Conservation (phyloP, 1,284 basidiomycete genomes). For the Bjerkandera adusta region DNA sequence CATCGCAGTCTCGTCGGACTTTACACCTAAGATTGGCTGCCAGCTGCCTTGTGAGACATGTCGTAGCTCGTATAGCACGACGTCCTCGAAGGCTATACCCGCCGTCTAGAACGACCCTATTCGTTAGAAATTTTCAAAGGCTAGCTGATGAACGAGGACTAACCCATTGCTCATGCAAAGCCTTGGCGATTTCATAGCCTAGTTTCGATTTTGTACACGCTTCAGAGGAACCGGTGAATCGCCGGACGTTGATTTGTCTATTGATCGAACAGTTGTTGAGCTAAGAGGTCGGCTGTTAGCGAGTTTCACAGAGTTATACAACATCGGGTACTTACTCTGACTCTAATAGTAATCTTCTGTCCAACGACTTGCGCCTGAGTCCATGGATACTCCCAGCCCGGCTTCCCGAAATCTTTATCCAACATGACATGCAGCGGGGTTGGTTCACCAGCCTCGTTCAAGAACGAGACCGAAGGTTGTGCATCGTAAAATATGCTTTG, state of each 20-base stretch:
- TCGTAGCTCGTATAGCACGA: conserved; percentile 19
- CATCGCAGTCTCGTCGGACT: not conserved
- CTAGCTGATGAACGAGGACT: not conserved
- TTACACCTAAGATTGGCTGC: conserved; percentile 20
- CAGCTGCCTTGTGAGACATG: conserved; percentile 21
- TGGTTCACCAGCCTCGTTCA: not conserved
- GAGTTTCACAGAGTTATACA: not conserved
- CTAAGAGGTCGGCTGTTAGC: conserved; percentile 1
- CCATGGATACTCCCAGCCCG: not conserved
- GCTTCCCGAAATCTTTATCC: too few relatives aligned
- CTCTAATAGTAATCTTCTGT: not conserved
- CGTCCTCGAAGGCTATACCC: conserved; percentile 10
- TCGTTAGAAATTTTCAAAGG: not conserved
- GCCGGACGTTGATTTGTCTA: conserved; percentile 1
- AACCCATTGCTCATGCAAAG: conserved; percentile 1
- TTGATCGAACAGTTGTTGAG: not conserved
- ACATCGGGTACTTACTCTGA: not conserved
- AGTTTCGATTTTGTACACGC: not conserved
- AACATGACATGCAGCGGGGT: too few relatives aligned
- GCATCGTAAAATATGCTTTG: not conserved
- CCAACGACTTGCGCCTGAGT: not conserved
- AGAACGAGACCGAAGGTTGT: not conserved
- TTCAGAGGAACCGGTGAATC: not conserved
- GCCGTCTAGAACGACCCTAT: not conserved
- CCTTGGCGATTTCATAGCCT: not conserved